These are phyloP conservation scores for Rhizopus stolonifer DNA, from an alignment of 371 early-diverging fungal genomes.

Conservation along the genomic window DNA sequence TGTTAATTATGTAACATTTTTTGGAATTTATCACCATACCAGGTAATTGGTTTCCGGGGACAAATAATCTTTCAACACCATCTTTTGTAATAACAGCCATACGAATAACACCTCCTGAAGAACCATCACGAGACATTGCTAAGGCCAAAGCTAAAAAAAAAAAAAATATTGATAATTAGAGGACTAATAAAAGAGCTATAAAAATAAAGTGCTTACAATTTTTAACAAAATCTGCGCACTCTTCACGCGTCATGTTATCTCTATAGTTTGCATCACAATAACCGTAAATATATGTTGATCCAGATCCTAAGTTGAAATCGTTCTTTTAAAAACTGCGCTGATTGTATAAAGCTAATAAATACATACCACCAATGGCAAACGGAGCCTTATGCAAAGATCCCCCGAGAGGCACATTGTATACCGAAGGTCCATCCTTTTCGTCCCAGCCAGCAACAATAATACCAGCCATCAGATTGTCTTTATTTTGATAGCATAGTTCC, in stretches of 20 bases:
- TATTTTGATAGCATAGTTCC: constrained; percentile 95
- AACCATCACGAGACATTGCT: constrained; percentile 98
- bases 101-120: constrained; percentile 98
- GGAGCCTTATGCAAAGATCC: constrained; percentile 93
- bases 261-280: constrained; percentile 93
- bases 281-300: constrained; percentile 98
- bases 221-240: constrained; percentile 93
- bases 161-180: background rate
- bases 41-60: constrained; percentile 89
- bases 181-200: background rate
- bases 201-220: constrained; percentile 64
- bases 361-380: constrained; percentile 91
- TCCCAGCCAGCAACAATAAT: constrained; percentile 99
- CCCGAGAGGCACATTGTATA: constrained; percentile 94
- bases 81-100: constrained; percentile 93
- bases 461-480: constrained; percentile 89
- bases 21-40: constrained; percentile 24
- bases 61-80: constrained; percentile 89
- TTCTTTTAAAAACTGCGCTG: background rate
- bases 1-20: background rate
- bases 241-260: constrained; percentile 87
- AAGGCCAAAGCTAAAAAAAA: constrained; percentile 75
- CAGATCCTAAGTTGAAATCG: constrained; percentile 67
- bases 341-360: background rate
- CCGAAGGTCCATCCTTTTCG: constrained; percentile 85